phyloP scores from a whole-genome alignment of 2,329 filamentous ascomycete species.

The Talaromyces sp. region DNA sequence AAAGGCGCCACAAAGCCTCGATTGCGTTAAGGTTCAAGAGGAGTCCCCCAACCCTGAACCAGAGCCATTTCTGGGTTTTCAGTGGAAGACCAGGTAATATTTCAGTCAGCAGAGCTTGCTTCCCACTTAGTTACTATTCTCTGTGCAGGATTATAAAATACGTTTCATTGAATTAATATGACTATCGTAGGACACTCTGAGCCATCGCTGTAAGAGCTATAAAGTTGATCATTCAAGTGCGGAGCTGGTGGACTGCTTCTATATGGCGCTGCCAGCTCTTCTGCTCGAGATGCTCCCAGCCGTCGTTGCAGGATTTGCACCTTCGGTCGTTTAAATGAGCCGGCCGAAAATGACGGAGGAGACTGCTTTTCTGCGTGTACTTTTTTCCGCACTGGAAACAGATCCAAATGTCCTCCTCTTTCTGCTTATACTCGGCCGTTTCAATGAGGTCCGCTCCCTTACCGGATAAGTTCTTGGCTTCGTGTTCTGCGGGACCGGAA shows the following conservation, averaged over 20 bases:
- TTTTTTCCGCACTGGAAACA: slow-evolving; percentile 5
- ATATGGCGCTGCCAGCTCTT: slow-evolving; percentile 4
- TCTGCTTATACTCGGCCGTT: neutral
- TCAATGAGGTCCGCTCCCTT: neutral
- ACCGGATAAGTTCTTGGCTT: slow-evolving; percentile 3
- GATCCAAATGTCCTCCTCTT: neutral
- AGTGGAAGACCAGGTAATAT: too few relatives aligned
- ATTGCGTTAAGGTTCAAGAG: too few relatives aligned
- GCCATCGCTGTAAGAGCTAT: too few relatives aligned
- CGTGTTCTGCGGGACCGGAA: neutral
- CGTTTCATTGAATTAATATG: too few relatives aligned
- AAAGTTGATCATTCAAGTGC: too few relatives aligned
- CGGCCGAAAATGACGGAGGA: slow-evolving; percentile 4
- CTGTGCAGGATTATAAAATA: too few relatives aligned
- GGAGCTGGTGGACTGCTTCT: neutral
- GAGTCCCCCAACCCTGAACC: too few relatives aligned
- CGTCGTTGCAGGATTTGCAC: slow-evolving; percentile 2
- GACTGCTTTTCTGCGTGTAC: neutral
- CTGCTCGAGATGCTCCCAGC: neutral
- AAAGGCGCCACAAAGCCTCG: too few relatives aligned
- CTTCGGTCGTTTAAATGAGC: neutral
- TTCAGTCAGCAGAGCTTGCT: too few relatives aligned
- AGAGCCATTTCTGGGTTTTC: too few relatives aligned
- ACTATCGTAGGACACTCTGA: too few relatives aligned
- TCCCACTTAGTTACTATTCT: too few relatives aligned